phyloP scores from a whole-genome alignment of 495 filamentous ascomycete genomes.

The Jackrogersella multiformis region DNA sequence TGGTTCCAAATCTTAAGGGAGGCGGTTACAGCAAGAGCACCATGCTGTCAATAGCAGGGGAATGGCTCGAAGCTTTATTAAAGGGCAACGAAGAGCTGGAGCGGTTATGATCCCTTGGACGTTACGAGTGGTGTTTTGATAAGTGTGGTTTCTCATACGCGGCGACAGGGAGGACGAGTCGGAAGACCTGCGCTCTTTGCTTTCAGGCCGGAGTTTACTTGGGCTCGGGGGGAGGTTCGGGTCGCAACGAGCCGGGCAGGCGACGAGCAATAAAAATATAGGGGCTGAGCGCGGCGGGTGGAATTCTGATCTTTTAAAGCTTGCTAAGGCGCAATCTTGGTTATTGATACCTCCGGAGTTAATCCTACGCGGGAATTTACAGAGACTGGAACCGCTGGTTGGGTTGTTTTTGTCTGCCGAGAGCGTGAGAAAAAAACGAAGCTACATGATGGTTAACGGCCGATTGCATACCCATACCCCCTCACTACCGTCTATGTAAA shows the following conservation, averaged over 20 bases:
- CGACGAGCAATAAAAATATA: constrained; percentile 27
- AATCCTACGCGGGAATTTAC: constrained; percentile 18
- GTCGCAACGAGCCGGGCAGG: constrained; percentile 30
- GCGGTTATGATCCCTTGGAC: constrained; percentile 40
- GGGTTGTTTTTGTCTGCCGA: constrained; percentile 11
- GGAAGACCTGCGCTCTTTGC: constrained; percentile 20
- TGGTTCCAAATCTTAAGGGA: constrained; percentile 75
- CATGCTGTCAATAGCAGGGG: constrained; percentile 74
- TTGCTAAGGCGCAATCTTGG: constrained; percentile 27
- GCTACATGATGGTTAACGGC: constrained; percentile 26
- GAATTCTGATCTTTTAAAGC: constrained; percentile 17
- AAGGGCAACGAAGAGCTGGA: constrained; percentile 69
- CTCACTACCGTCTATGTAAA: not conserved
- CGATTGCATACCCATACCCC: constrained; percentile 21
- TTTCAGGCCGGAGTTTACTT: constrained; percentile 36
- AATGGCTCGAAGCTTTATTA: constrained; percentile 77
- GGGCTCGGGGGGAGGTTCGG: constrained; percentile 25
- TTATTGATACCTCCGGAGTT: constrained; percentile 42
- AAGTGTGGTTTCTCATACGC: constrained; percentile 12
- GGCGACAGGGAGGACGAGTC: not conserved
- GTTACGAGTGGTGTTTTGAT: constrained; percentile 49
- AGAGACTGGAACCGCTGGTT: constrained; percentile 30
- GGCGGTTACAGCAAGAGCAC: constrained; percentile 82
- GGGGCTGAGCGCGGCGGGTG: constrained; percentile 12
- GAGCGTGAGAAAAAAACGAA: constrained; percentile 14